These are phyloP conservation scores for Stereum hirsutum DNA, from an alignment of 1,284 basidiomycete species.

Conservation along the genomic window DNA sequence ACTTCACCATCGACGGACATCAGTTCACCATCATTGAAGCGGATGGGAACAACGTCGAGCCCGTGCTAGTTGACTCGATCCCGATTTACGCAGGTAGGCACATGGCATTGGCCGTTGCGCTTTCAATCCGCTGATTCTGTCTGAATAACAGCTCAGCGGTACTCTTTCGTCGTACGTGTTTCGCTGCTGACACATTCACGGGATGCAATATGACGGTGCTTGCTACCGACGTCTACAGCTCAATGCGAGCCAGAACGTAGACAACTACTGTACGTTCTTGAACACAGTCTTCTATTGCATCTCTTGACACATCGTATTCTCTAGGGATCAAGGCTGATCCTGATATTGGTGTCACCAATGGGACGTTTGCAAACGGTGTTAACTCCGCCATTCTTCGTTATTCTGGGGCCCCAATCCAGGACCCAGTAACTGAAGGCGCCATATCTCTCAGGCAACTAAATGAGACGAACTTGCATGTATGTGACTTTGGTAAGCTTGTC, in stretches of 20 bases:
- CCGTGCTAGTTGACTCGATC: slow-evolving; percentile 30
- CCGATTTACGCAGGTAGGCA: slow-evolving; percentile 22
- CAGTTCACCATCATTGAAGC: slow-evolving; percentile 37
- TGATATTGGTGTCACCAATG: background rate
- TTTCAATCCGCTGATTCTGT: slow-evolving; percentile 11
- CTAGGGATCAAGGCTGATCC: slow-evolving; percentile 16
- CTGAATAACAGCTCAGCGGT: slow-evolving; percentile 20
- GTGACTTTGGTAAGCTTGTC: slow-evolving; percentile 9
- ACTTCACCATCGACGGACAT: slow-evolving; percentile 32
- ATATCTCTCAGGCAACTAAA: slow-evolving; percentile 13
- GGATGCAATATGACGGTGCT: background rate
- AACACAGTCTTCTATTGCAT: no score
- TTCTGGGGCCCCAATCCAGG: slow-evolving; percentile 27
- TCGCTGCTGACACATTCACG: background rate
- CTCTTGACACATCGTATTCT: background rate
- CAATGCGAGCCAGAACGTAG: slow-evolving; percentile 26
- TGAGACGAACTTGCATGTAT: slow-evolving; percentile 20
- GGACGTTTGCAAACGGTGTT: slow-evolving; percentile 22
- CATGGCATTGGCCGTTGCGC: slow-evolving; percentile 11
- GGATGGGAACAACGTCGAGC: slow-evolving; percentile 33
- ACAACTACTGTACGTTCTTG: slow-evolving; percentile 28
- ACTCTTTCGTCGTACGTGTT: slow-evolving; percentile 21
- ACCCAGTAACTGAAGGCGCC: slow-evolving; percentile 31
- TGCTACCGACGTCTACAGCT: slow-evolving; percentile 9
- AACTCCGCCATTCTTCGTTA: slow-evolving; percentile 50